Evolutionary conservation across 176 grass and related monocot genomes (phyloP), one percentile per base, ranked within the genome.

Genomic region (Eleusine indica): DNA sequence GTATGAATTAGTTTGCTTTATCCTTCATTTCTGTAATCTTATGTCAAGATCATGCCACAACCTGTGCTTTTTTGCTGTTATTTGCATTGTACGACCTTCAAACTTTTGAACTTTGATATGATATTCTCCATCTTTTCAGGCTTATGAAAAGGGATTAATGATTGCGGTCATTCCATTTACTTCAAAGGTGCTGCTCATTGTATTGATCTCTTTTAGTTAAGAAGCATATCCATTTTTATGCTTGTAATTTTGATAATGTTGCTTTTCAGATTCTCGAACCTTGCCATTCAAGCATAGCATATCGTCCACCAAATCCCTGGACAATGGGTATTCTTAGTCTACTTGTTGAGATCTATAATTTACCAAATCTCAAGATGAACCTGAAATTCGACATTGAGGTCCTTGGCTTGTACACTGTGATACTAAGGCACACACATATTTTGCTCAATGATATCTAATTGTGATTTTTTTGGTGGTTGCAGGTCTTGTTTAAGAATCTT

Each of bases 311-410:
- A 72, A 98, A 98, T 87, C 95, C 95, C n/a, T 98, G 95, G 95
- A 98, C 95, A 37, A 93, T 98, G 95, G 92, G 95, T 80, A 98
- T 98, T 76, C 90, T 98, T 87, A 93, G 91, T 82, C 88, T 98
- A 85, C 95, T 98, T 73, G 73, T 85, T 79, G 95, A 98, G 86
- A 98, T 98, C 64, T 98, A 94, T 79, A 93, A 93, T 78, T 87
- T 90, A 78, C 95, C 95, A 77, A 98, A 98, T 81, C 95, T 98
- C 80, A 98, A 98, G 90, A 98, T 98, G 92, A 98, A 98, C 85
- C 82, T 98, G 62, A 98, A 91, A 87, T 98, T 98, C 84, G 95
- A 98, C 68, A 98, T 98, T 76, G 95, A 98, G 95, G 95, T 98
- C 67, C 28, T 74, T 63, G 41, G 47, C 70, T 11, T 75, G n/a